A percentile compares a stretch with the other conserved stretches of the same genome.
Conservation (phyloP, 2,329 filamentous ascomycete genomes). For the Fusarium odoratissimum region DNA sequence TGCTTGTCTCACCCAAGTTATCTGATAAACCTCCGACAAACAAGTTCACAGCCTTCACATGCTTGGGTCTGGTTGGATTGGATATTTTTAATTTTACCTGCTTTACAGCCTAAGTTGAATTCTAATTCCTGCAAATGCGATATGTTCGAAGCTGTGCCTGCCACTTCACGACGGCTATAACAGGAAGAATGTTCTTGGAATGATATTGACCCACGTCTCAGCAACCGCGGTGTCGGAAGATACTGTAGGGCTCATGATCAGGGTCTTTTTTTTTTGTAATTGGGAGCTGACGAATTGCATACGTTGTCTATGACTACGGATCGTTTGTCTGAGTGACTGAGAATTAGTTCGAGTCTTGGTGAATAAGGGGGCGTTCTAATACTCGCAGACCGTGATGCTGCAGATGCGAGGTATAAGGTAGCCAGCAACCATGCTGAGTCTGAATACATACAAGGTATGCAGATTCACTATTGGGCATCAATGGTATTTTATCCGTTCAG, state of each 20-base stretch:
- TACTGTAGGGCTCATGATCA: slow-evolving; percentile 9
- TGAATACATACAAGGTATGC: neutral
- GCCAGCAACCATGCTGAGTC: neutral
- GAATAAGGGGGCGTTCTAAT: slow-evolving; percentile 25
- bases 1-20: neutral
- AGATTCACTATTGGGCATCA: neutral
- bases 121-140: neutral
- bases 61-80: neutral
- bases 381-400: neutral
- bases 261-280: slow-evolving; percentile 5
- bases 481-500: neutral
- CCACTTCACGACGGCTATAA: slow-evolving; percentile 3
- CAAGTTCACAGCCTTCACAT: neutral
- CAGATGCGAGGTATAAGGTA: neutral
- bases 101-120: slow-evolving; percentile 3
- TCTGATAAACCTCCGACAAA: neutral
- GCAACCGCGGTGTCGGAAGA: slow-evolving; percentile 3
- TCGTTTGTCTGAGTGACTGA: neutral
- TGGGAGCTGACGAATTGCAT: slow-evolving; percentile 21
- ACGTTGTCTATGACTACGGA: slow-evolving; percentile 10
- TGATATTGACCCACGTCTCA: slow-evolving; percentile 34
- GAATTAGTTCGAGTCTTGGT: slow-evolving; percentile 13
- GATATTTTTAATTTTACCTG: neutral
- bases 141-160: neutral
- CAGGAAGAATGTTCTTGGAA: slow-evolving; percentile 29